Evolutionary conservation across 106 monocot genomes (phyloP).

Genomic region (Gastrodia elata): DNA sequence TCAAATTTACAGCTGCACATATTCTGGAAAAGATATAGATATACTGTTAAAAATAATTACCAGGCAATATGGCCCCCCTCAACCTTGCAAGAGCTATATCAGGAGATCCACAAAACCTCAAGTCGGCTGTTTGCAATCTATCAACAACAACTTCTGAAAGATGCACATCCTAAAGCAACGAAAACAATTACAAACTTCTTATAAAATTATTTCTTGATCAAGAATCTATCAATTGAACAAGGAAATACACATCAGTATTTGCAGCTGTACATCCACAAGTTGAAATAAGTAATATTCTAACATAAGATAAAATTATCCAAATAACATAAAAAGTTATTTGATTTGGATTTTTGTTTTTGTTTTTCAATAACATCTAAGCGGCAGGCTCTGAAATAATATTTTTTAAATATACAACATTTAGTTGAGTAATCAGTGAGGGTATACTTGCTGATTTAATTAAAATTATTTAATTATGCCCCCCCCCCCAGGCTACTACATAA

Average conservation of each 20-base stretch:
- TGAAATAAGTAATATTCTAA: not conserved
- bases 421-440: no score
- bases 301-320: not conserved
- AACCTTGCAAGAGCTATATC: constrained; percentile 85
- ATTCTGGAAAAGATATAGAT: not conserved
- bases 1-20: not conserved
- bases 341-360: not conserved
- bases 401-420: no score
- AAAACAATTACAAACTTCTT: not conserved
- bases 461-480: no score
- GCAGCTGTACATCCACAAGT: not conserved
- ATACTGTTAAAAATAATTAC: constrained; percentile 23
- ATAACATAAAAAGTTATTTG: not conserved
- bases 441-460: no score
- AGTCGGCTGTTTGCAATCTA: constrained; percentile 75
- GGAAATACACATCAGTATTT: not conserved
- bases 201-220: not conserved
- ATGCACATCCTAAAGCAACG: constrained; percentile 50
- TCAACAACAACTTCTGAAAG: constrained; percentile 75
- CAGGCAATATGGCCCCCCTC: constrained; percentile 79
- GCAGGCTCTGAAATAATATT: no score
- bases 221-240: not conserved
- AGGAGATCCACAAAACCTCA: constrained; percentile 78
- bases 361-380: no score
- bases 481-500: no score